phyloP scores from a whole-genome alignment of 768 basidiomycete species.

The Lactarius hengduanensis region DNA sequence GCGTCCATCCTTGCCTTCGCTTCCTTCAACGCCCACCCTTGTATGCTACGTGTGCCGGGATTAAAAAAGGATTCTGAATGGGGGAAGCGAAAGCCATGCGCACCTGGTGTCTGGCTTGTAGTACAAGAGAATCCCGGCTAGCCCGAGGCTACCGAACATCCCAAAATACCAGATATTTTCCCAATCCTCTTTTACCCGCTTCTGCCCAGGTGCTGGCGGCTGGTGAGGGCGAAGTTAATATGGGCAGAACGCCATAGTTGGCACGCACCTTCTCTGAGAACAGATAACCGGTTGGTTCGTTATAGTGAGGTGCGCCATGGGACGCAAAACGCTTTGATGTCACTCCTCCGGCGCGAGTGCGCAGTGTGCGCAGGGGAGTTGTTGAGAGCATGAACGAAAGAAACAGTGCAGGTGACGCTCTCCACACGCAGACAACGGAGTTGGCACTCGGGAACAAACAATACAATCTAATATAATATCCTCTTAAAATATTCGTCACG shows the following conservation, averaged over 20 bases:
- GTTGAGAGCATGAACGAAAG: conserved; percentile 15
- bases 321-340: conserved; percentile 57
- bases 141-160: conserved; percentile 84
- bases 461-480: conserved; percentile 2
- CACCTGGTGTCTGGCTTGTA: conserved; percentile 95
- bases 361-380: conserved; percentile 27
- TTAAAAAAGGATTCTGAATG: neutral
- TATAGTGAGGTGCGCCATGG: conserved; percentile 72
- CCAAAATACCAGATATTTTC: conserved; percentile 88
- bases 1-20: conserved; percentile 90
- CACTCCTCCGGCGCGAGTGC: conserved; percentile 29
- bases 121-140: conserved; percentile 74
- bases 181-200: conserved; percentile 87
- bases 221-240: conserved; percentile 32
- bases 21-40: conserved; percentile 89
- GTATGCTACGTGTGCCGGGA: conserved; percentile 54
- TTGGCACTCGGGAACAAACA: conserved; percentile 21
- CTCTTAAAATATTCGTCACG: neutral
- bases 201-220: conserved; percentile 79
- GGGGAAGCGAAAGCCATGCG: conserved; percentile 32
- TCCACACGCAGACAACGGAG: too few relatives aligned
- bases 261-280: conserved; percentile 82
- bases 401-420: neutral
- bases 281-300: conserved; percentile 83
- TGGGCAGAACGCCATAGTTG: neutral